Evolutionary conservation across 2,329 filamentous ascomycete species (phyloP).

Genomic region (Fusarium liriodendri): DNA sequence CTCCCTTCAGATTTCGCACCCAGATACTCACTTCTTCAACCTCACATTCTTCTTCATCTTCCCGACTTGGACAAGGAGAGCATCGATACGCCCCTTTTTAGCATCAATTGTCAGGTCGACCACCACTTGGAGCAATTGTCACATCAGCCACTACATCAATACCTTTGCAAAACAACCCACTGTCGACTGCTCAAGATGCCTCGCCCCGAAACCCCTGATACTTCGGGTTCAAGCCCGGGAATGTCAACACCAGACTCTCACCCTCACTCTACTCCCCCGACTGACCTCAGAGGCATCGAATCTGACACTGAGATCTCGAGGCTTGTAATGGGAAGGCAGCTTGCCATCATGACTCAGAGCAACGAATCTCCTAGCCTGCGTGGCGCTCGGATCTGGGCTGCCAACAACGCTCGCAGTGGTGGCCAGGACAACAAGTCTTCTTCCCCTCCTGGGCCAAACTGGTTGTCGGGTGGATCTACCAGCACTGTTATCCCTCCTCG

Average conservation of each 20-base stretch:
- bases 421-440: not conserved
- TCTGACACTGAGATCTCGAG: not conserved
- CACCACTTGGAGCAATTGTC: not conserved
- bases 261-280: conserved; percentile 17
- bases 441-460: not conserved
- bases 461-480: not conserved
- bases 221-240: conserved; percentile 18
- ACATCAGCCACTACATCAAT: not conserved
- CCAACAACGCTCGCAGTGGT: not conserved
- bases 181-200: not conserved
- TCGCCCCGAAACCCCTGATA: not conserved
- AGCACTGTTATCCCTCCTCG: not conserved
- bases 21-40: not conserved
- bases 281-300: conserved; percentile 11
- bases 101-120: not conserved
- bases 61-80: not conserved
- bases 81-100: not conserved
- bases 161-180: not conserved
- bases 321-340: not conserved
- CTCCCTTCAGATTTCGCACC: not conserved
- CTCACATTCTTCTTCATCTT: not conserved
- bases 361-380: not conserved
- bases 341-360: not conserved
- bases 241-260: not conserved
- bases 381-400: not conserved